These are phyloP conservation scores for Tetrahymena malaccensis DNA, from an alignment of 73 alveolate species.

Conservation along the genomic window DNA sequence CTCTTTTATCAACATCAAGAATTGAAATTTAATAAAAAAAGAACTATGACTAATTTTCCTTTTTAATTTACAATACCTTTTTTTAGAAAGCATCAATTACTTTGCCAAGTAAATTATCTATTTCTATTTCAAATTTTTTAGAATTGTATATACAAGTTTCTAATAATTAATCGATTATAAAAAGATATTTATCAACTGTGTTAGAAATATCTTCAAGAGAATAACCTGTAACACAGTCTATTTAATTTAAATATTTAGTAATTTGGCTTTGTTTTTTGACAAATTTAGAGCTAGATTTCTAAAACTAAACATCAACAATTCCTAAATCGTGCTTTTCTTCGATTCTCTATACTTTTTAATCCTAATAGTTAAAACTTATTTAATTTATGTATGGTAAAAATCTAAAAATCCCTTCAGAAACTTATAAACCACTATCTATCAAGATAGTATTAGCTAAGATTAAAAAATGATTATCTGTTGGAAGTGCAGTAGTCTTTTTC, in stretches of 20 bases:
- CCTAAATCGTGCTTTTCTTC: neutral
- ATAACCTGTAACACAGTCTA: neutral
- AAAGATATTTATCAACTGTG: neutral
- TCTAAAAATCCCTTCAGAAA: neutral
- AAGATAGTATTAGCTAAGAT: neutral
- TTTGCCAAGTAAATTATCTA: neutral
- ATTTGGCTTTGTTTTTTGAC: neutral
- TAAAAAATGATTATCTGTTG: neutral
- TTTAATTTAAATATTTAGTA: too few species aligned
- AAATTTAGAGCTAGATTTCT: neutral
- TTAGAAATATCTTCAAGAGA: neutral
- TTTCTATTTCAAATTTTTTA: neutral
- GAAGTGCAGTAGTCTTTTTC: neutral
- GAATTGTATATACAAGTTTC: neutral
- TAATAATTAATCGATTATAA: neutral
- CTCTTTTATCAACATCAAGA: neutral
- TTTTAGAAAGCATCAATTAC: neutral
- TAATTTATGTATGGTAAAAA: neutral
- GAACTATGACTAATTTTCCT: neutral
- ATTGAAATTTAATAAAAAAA: neutral
- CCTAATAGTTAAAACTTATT: neutral
- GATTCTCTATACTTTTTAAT: neutral
- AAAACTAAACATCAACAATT: neutral
- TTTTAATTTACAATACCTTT: too few species aligned
- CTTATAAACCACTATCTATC: neutral